Conservation (phyloP, 306 rosid genomes). For the Dalbergia oliveri region DNA sequence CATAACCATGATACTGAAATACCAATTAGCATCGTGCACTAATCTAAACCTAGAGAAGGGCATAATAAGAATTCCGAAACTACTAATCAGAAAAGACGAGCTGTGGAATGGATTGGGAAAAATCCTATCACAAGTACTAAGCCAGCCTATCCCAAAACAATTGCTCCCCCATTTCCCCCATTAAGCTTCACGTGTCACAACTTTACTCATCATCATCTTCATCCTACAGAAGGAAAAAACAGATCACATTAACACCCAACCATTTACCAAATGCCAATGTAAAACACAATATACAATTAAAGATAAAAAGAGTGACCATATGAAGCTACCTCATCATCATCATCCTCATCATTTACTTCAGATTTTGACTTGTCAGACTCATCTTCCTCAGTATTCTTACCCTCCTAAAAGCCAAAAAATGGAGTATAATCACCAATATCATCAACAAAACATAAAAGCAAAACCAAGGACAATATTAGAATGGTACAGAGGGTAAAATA, state of each 20-base stretch:
- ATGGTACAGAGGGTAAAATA: fast-evolving
- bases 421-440: not conserved
- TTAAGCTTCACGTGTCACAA: constrained; percentile 18
- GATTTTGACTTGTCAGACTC: constrained; percentile 93
- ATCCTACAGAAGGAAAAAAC: constrained; percentile 33
- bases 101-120: constrained; percentile 37
- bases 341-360: constrained; percentile 85
- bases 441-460: not conserved
- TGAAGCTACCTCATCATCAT: constrained; percentile 68
- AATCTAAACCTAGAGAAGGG: constrained; percentile 29
- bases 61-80: constrained; percentile 45
- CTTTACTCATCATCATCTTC: constrained; percentile 78
- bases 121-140: constrained; percentile 35
- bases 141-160: constrained; percentile 47
- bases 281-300: not conserved
- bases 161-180: constrained; percentile 27
- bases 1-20: constrained; percentile 39
- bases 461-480: not conserved
- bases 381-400: constrained; percentile 68
- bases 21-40: constrained; percentile 36
- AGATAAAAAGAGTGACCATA: not conserved
- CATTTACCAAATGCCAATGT: not conserved
- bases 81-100: constrained; percentile 38
- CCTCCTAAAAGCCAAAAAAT: constrained; percentile 57
- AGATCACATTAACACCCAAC: not conserved